Evolutionary conservation across 2,329 filamentous ascomycete species (phyloP).

Genomic region (Monosporascus sp.): DNA sequence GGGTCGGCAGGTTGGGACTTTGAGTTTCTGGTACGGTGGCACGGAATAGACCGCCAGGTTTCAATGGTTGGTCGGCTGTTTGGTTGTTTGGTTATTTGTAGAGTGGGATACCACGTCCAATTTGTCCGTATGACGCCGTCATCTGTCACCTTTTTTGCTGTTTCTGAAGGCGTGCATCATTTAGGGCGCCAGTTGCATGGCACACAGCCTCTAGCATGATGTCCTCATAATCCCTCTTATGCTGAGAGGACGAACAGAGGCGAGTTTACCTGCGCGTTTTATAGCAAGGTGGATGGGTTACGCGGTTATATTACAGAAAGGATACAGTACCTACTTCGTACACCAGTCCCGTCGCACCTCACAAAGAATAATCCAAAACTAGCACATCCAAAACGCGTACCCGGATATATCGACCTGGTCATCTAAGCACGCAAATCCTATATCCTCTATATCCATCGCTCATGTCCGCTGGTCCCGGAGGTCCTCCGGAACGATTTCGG

Average conservation of each 20-base stretch:
- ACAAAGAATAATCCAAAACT: neutral
- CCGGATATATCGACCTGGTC: neutral
- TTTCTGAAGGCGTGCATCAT: no score
- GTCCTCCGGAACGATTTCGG: neutral
- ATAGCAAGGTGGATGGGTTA: neutral
- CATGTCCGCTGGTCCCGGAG: slow-evolving; percentile 5
- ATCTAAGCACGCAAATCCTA: no score
- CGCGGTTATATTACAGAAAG: neutral
- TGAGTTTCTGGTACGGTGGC: neutral
- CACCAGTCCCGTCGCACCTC: no score
- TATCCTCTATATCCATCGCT: neutral
- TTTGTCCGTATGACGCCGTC: neutral
- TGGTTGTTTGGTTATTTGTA: neutral
- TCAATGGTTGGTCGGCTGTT: neutral
- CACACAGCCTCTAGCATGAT: no score
- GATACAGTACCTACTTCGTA: neutral
- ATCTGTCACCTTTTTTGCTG: neutral
- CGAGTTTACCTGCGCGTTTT: no score
- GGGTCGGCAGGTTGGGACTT: neutral
- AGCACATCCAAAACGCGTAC: neutral
- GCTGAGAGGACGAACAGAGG: neutral
- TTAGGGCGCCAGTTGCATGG: no score
- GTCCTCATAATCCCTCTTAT: neutral
- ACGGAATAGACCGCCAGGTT: neutral
- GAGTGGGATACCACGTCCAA: slow-evolving; percentile 8